A percentile compares a stretch with the other conserved stretches of the same genome.
These are phyloP conservation scores for Suhomyces chickasaworum DNA, from an alignment of 1,139 yeast species.

Conservation along the genomic window DNA sequence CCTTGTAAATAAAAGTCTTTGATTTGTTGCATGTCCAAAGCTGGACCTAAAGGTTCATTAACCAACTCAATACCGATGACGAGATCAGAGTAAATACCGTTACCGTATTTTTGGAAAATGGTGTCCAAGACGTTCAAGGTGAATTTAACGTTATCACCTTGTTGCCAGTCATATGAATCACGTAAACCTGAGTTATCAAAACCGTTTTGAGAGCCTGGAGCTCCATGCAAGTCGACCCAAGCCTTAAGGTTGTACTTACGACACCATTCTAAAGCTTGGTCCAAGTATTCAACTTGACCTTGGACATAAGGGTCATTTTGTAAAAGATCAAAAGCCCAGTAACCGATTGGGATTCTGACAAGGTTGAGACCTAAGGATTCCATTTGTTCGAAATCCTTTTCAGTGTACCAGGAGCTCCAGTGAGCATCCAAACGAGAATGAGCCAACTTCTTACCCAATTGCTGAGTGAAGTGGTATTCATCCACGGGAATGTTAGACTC, in stretches of 20 bases:
- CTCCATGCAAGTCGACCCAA: slow-evolving; percentile 95
- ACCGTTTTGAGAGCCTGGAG: slow-evolving; percentile 97
- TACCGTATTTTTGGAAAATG: slow-evolving; percentile 63
- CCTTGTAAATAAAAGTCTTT: slow-evolving; percentile 58
- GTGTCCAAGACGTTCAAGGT: slow-evolving; percentile 55
- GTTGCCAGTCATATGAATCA: slow-evolving; percentile 62
- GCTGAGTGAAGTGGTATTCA: slow-evolving; percentile 71
- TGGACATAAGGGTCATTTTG: slow-evolving; percentile 82
- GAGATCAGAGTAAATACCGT: slow-evolving; percentile 63
- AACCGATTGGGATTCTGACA: slow-evolving; percentile 91
- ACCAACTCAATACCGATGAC: slow-evolving; percentile 82
- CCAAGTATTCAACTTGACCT: slow-evolving; percentile 77
- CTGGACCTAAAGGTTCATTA: slow-evolving; percentile 86
- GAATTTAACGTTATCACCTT: slow-evolving; percentile 48
- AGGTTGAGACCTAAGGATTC: slow-evolving; percentile 71
- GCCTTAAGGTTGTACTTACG: slow-evolving; percentile 62
- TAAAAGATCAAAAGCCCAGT: slow-evolving; percentile 82
- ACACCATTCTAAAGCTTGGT: slow-evolving; percentile 79
- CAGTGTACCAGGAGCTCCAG: slow-evolving; percentile 81
- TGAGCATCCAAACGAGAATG: slow-evolving; percentile 56
- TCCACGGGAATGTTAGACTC: slow-evolving; percentile 68
- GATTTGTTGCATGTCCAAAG: slow-evolving; percentile 58
- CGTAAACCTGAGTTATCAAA: slow-evolving; percentile 93
- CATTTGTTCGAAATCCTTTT: slow-evolving; percentile 67
- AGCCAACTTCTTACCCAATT: slow-evolving; percentile 66